These are phyloP conservation scores for Suillus sp. DNA, from an alignment of 768 basidiomycete genomes.

Conservation along the genomic window DNA sequence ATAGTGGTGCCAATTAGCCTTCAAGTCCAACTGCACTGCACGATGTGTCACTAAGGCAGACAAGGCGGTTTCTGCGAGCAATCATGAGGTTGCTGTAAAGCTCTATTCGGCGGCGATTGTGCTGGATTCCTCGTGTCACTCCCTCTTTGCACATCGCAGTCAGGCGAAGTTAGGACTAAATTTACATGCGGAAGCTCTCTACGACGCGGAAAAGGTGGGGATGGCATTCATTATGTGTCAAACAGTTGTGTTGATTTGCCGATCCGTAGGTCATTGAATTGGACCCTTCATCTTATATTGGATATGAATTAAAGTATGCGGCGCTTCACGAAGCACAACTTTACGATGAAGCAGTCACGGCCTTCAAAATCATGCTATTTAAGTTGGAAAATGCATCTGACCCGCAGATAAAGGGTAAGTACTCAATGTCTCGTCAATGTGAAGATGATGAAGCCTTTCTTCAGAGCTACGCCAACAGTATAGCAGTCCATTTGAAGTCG, in stretches of 20 bases:
- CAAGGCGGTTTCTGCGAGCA: neutral
- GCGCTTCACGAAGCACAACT: neutral
- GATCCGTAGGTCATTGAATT: neutral
- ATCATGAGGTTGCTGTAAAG: neutral
- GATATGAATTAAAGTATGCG: neutral
- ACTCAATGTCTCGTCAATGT: neutral
- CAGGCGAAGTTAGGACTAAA: neutral
- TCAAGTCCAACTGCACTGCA: neutral
- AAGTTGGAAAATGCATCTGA: neutral
- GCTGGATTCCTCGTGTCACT: neutral
- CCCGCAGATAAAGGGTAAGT: neutral
- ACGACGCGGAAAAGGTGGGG: neutral
- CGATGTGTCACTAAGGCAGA: neutral
- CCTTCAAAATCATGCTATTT: neutral
- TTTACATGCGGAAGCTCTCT: neutral
- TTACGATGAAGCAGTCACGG: neutral
- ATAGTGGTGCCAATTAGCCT: neutral
- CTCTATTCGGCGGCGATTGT: neutral
- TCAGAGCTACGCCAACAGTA: neutral
- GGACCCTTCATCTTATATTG: neutral
- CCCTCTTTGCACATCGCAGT: neutral
- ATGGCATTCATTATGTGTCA: too few species aligned
- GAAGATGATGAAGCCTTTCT: neutral
- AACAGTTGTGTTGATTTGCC: neutral
- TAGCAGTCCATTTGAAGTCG: neutral